Conservation (phyloP, 2,329 filamentous ascomycete genomes). For the Xylariaceae sp. region DNA sequence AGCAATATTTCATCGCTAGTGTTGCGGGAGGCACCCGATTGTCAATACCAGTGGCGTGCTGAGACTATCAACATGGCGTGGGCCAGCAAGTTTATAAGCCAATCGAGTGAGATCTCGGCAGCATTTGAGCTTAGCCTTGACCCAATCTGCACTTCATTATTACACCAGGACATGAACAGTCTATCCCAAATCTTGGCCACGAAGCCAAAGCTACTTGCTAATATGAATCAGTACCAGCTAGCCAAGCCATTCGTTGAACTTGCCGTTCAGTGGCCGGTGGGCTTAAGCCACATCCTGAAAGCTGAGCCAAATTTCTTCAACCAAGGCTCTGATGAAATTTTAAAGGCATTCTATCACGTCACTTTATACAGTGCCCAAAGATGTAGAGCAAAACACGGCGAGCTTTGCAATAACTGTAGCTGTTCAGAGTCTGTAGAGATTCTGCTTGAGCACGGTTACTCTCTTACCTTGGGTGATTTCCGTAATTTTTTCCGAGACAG, state of each 20-base stretch:
- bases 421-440: background rate
- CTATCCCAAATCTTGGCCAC: background rate
- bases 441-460: background rate
- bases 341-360: too few relatives aligned
- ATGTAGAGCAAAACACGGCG: too few relatives aligned
- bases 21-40: background rate
- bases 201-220: background rate
- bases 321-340: background rate
- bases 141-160: background rate
- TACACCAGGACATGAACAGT: background rate
- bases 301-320: background rate
- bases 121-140: background rate
- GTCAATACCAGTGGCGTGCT: background rate
- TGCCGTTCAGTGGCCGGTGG: slow-evolving; percentile 2
- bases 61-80: background rate
- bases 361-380: too few relatives aligned
- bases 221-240: background rate
- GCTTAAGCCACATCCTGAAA: background rate
- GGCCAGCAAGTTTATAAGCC: background rate
- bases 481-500: background rate
- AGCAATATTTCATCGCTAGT: too few relatives aligned
- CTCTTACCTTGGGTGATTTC: background rate
- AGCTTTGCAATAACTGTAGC: background rate
- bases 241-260: background rate
- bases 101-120: background rate